Conservation (phyloP, 305 asterid species). For the Fraxinus baroniana region DNA sequence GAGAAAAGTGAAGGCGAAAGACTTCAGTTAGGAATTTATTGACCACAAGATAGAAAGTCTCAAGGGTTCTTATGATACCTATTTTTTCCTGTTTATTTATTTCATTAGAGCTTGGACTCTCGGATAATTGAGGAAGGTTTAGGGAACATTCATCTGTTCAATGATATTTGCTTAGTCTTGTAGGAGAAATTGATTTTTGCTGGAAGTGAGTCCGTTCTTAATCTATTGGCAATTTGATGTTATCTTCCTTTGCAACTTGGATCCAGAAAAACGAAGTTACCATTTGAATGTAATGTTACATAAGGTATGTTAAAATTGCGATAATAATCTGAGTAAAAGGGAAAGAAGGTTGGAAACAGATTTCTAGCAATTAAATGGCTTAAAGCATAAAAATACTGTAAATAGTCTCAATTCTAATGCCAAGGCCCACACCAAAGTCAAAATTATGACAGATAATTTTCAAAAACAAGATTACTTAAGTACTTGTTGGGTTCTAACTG, state of each 20-base stretch:
- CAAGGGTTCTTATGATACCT: background rate
- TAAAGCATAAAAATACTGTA: background rate
- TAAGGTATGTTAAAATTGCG: background rate
- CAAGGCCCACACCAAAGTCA: background rate
- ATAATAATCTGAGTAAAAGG: background rate
- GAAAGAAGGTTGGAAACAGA: background rate
- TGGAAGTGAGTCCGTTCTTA: background rate
- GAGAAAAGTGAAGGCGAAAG: background rate
- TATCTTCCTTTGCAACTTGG: background rate
- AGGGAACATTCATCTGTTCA: background rate
- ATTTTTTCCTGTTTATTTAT: background rate
- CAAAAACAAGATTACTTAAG: background rate
- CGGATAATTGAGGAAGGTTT: background rate
- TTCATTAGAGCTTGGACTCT: background rate
- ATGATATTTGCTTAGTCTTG: background rate
- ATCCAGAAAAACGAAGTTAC: background rate
- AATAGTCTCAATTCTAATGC: background rate
- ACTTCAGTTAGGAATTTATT: background rate
- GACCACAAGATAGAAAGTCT: background rate
- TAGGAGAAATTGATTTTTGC: background rate
- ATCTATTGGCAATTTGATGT: background rate
- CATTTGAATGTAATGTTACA: background rate
- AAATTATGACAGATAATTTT: background rate
- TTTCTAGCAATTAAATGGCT: background rate
- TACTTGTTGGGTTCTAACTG: constrained; percentile 1